Evolutionary conservation across 1,284 basidiomycete species (phyloP).

Genomic region (Peniophora sp.): DNA sequence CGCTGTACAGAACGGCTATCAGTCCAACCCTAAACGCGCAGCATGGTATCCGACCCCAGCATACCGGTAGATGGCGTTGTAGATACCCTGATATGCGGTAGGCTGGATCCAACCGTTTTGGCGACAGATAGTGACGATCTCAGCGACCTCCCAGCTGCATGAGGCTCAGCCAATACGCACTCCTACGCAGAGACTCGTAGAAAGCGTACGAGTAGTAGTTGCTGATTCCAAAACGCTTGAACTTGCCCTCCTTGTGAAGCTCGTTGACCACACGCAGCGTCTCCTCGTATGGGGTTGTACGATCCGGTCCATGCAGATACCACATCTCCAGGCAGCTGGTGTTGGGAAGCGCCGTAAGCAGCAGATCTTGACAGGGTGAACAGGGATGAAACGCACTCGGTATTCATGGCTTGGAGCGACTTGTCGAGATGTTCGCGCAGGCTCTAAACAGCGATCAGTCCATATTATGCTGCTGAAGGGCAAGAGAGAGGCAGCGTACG

Average conservation of each 20-base stretch:
- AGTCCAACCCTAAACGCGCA: conserved; percentile 1
- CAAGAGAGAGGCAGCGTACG: too few species aligned
- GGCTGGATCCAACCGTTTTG: conserved; percentile 53
- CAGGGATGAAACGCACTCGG: conserved; percentile 27
- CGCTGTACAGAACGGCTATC: conserved; percentile 10
- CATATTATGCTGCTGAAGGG: too few species aligned
- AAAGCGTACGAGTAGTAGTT: conserved; percentile 29
- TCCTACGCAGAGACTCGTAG: not conserved
- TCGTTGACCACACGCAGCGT: conserved; percentile 41
- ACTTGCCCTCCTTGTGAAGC: conserved; percentile 38
- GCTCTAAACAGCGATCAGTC: conserved; percentile 17
- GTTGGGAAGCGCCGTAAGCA: not conserved
- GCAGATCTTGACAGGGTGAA: not conserved
- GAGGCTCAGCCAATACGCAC: not conserved
- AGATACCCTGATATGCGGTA: conserved; percentile 62
- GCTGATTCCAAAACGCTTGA: conserved; percentile 39
- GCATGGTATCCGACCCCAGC: conserved; percentile 1
- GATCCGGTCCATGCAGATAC: conserved; percentile 50
- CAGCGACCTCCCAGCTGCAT: conserved; percentile 49
- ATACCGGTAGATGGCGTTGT: conserved; percentile 43
- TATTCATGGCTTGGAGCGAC: conserved; percentile 37
- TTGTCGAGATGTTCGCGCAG: conserved; percentile 35
- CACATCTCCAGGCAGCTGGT: conserved; percentile 33
- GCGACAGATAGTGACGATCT: conserved; percentile 48
- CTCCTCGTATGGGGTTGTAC: conserved; percentile 34